Conservation (phyloP, 2,329 filamentous ascomycete species). For the Myrmaecium sp. region DNA sequence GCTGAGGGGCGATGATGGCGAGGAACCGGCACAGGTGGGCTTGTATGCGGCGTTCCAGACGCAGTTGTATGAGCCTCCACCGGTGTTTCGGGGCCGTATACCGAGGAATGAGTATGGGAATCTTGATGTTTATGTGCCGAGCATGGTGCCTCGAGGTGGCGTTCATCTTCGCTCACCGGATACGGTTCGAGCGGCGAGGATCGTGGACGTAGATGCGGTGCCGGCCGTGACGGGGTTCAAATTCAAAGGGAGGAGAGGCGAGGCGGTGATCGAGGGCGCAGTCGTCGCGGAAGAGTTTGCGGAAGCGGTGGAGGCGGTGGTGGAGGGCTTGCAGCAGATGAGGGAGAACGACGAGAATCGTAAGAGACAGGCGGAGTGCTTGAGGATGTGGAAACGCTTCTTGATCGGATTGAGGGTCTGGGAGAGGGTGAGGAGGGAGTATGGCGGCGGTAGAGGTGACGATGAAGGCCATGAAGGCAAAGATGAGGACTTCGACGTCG, state of each 20-base stretch:
- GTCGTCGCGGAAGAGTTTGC: slow-evolving; percentile 57
- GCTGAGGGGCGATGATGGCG: slow-evolving; percentile 15
- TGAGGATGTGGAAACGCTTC: slow-evolving; percentile 43
- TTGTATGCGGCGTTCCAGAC: slow-evolving; percentile 47
- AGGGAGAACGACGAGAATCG: slow-evolving; percentile 46
- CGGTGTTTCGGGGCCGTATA: slow-evolving; percentile 56
- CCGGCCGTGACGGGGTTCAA: slow-evolving; percentile 81
- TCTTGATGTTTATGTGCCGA: slow-evolving; percentile 45
- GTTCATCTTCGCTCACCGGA: slow-evolving; percentile 38
- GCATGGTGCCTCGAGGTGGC: slow-evolving; percentile 46
- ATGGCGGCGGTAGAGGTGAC: slow-evolving; percentile 12
- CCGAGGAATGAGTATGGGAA: slow-evolving; percentile 46
- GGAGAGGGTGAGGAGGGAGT: slow-evolving; percentile 38
- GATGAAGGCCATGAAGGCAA: slow-evolving; percentile 11
- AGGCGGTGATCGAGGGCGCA: slow-evolving; percentile 61
- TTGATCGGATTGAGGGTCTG: slow-evolving; percentile 49
- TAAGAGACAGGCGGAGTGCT: slow-evolving; percentile 28
- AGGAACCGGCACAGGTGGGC: slow-evolving; percentile 30
- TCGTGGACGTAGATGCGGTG: slow-evolving; percentile 69
- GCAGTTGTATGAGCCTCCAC: slow-evolving; percentile 55
- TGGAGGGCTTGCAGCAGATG: slow-evolving; percentile 50
- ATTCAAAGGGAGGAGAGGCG: slow-evolving; percentile 74
- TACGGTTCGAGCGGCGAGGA: slow-evolving; percentile 53
- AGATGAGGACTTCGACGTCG: slow-evolving; percentile 1
- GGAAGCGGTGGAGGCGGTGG: slow-evolving; percentile 54